Conservation (phyloP, 805 yeast species). For the Jamesozyma piceae region DNA sequence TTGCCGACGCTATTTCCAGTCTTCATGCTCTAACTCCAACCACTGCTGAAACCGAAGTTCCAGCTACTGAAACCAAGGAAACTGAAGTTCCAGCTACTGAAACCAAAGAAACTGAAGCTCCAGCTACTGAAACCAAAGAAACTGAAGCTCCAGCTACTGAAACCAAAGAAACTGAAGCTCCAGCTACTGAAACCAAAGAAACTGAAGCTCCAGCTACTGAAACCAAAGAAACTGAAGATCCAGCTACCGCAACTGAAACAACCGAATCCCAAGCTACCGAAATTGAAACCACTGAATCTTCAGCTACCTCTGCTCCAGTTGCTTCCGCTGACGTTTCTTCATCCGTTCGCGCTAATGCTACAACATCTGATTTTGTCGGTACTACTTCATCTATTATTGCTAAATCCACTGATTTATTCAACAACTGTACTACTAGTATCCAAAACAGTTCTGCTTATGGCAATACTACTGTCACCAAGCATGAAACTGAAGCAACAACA, state of each 20-base stretch:
- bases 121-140: too few species aligned
- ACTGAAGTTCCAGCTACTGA: too few species aligned
- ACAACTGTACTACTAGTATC: background rate
- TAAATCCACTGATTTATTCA: background rate
- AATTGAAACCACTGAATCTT: background rate
- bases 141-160: too few species aligned
- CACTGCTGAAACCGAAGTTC: background rate
- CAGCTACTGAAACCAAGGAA: too few species aligned
- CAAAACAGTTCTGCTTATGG: too few species aligned
- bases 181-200: too few species aligned
- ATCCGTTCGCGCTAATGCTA: background rate
- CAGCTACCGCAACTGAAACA: too few species aligned
- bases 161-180: too few species aligned
- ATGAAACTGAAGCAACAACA: constrained; percentile 3
- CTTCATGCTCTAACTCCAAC: background rate
- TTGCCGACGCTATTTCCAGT: constrained; percentile 2
- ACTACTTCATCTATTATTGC: background rate
- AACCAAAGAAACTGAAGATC: too few species aligned
- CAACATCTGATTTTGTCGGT: background rate
- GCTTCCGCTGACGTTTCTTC: background rate
- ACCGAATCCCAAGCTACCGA: too few species aligned
- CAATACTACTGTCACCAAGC: constrained; percentile 1
- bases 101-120: too few species aligned
- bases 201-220: background rate
- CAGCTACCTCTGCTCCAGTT: constrained; percentile 1